phyloP scores from a whole-genome alignment of 805 yeast genomes.

The Sugiyamaella qingdaonensis region DNA sequence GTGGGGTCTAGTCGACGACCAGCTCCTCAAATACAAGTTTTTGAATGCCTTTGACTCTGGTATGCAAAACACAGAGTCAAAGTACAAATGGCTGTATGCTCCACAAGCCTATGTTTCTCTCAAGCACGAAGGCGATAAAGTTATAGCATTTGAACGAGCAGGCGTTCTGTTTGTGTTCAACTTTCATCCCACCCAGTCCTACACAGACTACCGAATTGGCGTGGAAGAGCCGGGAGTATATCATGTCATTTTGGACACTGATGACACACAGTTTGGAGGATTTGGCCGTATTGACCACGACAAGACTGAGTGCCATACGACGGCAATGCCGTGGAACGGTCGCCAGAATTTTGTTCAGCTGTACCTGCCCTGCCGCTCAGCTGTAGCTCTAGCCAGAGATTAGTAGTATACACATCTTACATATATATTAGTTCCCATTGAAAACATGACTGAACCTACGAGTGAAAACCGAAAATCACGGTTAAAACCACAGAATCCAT shows the following conservation, averaged over 20 bases:
- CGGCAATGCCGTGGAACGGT: slow-evolving; percentile 74
- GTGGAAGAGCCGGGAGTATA: slow-evolving; percentile 76
- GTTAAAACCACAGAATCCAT: too few species aligned
- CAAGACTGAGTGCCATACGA: slow-evolving; percentile 56
- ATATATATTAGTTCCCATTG: too few species aligned
- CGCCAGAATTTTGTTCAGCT: slow-evolving; percentile 74
- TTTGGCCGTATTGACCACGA: slow-evolving; percentile 64
- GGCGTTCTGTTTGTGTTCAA: slow-evolving; percentile 83
- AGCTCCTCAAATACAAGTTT: slow-evolving; percentile 70
- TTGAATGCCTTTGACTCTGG: slow-evolving; percentile 80
- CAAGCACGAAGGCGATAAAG: slow-evolving; percentile 85
- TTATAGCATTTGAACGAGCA: slow-evolving; percentile 82
- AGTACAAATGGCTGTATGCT: slow-evolving; percentile 67
- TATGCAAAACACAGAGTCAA: slow-evolving; percentile 71
- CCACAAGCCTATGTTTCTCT: slow-evolving; percentile 80
- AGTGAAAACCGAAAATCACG: too few species aligned
- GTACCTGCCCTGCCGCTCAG: slow-evolving; percentile 74
- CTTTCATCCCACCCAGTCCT: slow-evolving; percentile 82
- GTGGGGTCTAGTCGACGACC: slow-evolving; percentile 80
- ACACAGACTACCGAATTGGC: slow-evolving; percentile 85
- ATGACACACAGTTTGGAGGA: slow-evolving; percentile 71
- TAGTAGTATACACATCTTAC: not conserved
- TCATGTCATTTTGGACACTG: slow-evolving; percentile 70
- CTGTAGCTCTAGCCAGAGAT: slow-evolving; percentile 50
- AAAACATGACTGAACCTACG: too few species aligned